Conservation (phyloP, 495 filamentous ascomycete species). For the Glonium stellatum region DNA sequence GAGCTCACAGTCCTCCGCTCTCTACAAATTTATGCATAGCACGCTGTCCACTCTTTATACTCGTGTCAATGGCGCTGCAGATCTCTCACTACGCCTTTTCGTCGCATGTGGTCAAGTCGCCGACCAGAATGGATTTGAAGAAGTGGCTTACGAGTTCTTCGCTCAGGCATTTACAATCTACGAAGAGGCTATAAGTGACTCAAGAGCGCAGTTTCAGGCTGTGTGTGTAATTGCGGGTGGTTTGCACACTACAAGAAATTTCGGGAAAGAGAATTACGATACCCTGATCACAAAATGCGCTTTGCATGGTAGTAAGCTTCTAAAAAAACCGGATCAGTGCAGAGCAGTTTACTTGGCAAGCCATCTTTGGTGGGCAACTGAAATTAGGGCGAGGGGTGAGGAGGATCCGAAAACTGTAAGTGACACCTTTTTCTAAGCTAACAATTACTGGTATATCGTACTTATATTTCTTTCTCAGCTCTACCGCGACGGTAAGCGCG, state of each 20-base stretch:
- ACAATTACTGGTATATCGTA: constrained; percentile 3
- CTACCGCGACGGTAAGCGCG: constrained; percentile 94
- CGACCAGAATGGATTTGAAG: constrained; percentile 86
- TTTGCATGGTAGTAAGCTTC: constrained; percentile 89
- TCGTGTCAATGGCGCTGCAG: constrained; percentile 75
- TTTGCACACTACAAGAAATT: constrained; percentile 76
- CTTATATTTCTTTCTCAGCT: constrained; percentile 50
- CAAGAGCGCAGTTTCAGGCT: constrained; percentile 92
- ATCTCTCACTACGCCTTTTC: constrained; percentile 82
- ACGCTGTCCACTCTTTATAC: constrained; percentile 82
- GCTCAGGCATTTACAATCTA: constrained; percentile 98
- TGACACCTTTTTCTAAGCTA: constrained; percentile 2
- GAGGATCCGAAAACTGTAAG: constrained; percentile 78
- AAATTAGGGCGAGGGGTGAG: constrained; percentile 72
- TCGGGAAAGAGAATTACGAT: constrained; percentile 95
- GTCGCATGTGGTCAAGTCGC: constrained; percentile 87
- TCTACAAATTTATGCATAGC: constrained; percentile 93
- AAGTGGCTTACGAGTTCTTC: constrained; percentile 96
- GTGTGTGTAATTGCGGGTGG: constrained; percentile 91
- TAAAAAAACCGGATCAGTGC: constrained; percentile 98
- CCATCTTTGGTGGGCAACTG: constrained; percentile 96
- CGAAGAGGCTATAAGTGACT: constrained; percentile 91
- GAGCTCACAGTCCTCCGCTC: constrained; percentile 77
- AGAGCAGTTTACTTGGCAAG: constrained; percentile 92
- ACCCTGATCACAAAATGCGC: constrained; percentile 97